Evolutionary conservation across 805 yeast species (phyloP).

Genomic region (Lachancea sp.): DNA sequence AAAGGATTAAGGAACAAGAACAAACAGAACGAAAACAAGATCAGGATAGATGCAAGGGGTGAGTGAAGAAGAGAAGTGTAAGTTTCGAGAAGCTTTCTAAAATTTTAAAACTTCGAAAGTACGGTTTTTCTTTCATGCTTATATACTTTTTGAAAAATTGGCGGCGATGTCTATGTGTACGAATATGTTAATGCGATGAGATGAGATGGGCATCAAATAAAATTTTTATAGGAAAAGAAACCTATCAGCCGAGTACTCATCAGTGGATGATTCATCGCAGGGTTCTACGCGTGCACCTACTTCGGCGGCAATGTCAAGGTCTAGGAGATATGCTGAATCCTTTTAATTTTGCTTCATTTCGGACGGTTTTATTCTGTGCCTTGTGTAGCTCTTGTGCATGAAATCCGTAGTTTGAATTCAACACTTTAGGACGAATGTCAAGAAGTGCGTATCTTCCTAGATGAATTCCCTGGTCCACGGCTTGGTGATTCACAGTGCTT

Average conservation of each 20-base stretch:
- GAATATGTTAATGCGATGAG: not conserved
- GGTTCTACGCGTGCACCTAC: no score
- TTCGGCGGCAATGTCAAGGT: no score
- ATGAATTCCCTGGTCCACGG: no score
- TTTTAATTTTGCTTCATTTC: no score
- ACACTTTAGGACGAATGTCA: no score
- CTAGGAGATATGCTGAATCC: no score
- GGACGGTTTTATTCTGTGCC: no score
- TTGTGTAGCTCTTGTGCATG: no score
- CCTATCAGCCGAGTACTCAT: not conserved
- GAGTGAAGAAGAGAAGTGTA: slow-evolving; percentile 7
- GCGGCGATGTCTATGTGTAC: not conserved
- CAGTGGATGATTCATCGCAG: no score
- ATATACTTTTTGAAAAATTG: slow-evolving; percentile 6
- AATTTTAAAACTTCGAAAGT: not conserved
- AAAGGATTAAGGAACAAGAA: not conserved
- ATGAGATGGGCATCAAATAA: not conserved
- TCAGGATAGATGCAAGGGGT: slow-evolving; percentile 13
- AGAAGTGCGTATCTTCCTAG: no score
- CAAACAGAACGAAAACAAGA: slow-evolving; percentile 9
- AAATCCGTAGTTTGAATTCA: no score
- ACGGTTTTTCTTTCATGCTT: slow-evolving; percentile 3
- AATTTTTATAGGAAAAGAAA: not conserved
- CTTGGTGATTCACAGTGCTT: no score
- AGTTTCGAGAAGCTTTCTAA: not conserved